Base-by-base conservation (phyloP, 2,329 filamentous ascomycete species). In the Tolypocladium cylindrosporum region DNA sequence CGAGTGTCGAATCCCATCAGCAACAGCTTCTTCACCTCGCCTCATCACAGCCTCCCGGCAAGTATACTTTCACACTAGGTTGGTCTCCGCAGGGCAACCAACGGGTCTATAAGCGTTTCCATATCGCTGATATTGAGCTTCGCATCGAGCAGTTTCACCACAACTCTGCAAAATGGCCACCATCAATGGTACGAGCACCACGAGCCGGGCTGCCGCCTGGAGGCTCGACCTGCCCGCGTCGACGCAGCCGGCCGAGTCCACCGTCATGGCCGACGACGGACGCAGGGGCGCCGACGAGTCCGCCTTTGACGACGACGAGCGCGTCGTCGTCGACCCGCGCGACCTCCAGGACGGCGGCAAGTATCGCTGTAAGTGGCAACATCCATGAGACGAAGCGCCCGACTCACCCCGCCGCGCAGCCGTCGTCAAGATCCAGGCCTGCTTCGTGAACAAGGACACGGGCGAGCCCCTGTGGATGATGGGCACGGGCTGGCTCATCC, bases 401-500 rank as follows among this genome's bases (percentile, higher is more conserved):
- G 31, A 1, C 48, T 37, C 10, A 52, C 8, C 48, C 7, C 31
- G 9, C 9, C 11, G 1, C 14, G 16, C 14, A 52, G 48, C 48
- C 31, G 21, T 52, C 19, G 48, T 52, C 48, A 52, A 52, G 48
- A 52, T 52, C 31, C 48, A 52, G 31, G 36, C 31, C 31, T 36
- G 31, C 48, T 52, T 52, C 5, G 31, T 52, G 19, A 36, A 52
- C 48, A 62, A 59, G 2, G 2, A 54, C 0, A 21, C n/a, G 7
- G 58, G 54, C 1, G 27, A 48, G 14, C 19, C 31, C 3, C 45
- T 48, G 9, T 66, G 62, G 64, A 61, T 62, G 53, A 66, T 67
- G 57, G 65, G 65, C 13, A 61, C 57, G 4, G 64, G 65, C 4
- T 67, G 60, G 63, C 64, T 66, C 8, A 62, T 66, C 36, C 58